Base-by-base conservation (phyloP, 805 yeast genomes). In the Ogataea populi-albae region DNA sequence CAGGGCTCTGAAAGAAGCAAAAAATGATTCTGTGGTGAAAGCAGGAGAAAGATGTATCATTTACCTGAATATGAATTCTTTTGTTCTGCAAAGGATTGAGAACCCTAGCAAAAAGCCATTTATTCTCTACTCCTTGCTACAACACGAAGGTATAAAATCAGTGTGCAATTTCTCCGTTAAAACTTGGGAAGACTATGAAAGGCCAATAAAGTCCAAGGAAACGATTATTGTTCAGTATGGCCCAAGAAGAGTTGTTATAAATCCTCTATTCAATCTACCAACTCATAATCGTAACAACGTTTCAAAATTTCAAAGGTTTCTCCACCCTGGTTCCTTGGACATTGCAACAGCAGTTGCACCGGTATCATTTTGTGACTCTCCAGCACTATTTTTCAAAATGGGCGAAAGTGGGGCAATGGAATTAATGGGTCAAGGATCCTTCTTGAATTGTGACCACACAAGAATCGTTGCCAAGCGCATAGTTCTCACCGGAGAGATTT, bases 341-440 rank as follows among this genome's bases (percentile, higher is more conserved):
- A 72, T 88, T 27, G 97, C 96, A 4, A 82, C 96, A 1, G 80
- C 87, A 32, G 80, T 89, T 44, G 89, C 89, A 0, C 98, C 98
- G 8, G 82, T 81, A 2, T 73, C 82, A 26, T 85, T 93, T 61
- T 80, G 87, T 30, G 82, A 79, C 49, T 77, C 89, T 0, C 97
- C 98, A 1, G 86, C 88, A 2, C 66, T 88, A 24, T 87, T 83
- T 60, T 86, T 86, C 71, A 86, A 79, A 54, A 75, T 73, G 22
- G 63, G 68, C 3, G 54, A 65, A 2, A 68, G 64, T 18, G 69
- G 71, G 24, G 64, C 71, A 23, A 49, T 83, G 29, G 81, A 80
- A 52, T 71, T 94, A 29, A 69, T 91, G 18, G 98, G 96, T 3
- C 84, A 85, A 45, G 99, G 99, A 27, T 77, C 95, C 0, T 85